These are phyloP conservation scores for Fusarium avenaceum DNA, from an alignment of 2,329 filamentous ascomycete species.

Conservation along the genomic window DNA sequence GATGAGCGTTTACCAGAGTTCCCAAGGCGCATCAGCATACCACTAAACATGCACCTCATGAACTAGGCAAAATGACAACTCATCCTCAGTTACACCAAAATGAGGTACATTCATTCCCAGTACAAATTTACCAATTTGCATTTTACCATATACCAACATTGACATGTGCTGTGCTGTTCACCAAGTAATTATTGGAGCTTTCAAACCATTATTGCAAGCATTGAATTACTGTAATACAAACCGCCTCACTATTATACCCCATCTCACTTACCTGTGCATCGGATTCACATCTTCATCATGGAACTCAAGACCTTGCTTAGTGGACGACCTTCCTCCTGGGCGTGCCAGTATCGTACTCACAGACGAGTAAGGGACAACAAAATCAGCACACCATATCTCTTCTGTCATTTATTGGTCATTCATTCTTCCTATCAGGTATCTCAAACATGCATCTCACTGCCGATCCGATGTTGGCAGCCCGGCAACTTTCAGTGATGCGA, in stretches of 20 bases:
- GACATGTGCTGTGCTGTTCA: slow-evolving; percentile 21
- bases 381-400: slow-evolving; percentile 1
- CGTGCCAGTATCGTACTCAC: not conserved
- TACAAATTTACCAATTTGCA: slow-evolving; percentile 23
- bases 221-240: slow-evolving; percentile 1
- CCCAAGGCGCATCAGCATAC: not conserved
- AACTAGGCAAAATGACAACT: slow-evolving; percentile 35
- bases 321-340: not conserved
- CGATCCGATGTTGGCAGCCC: slow-evolving; percentile 3
- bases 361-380: not conserved
- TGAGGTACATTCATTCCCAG: slow-evolving; percentile 4
- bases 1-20: not conserved
- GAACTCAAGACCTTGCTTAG: not conserved
- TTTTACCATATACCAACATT: slow-evolving; percentile 8
- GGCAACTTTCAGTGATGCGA: slow-evolving; percentile 1
- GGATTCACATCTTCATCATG: not conserved
- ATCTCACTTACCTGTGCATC: not conserved
- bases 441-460: not conserved
- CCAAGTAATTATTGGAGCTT: slow-evolving; percentile 18
- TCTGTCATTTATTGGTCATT: slow-evolving; percentile 1
- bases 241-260: not conserved
- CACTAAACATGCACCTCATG: slow-evolving; percentile 11
- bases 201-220: not conserved
- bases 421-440: not conserved
- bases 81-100: slow-evolving; percentile 15